phyloP scores from a whole-genome alignment of 345 rosid genomes.

The Populus deltoides region DNA sequence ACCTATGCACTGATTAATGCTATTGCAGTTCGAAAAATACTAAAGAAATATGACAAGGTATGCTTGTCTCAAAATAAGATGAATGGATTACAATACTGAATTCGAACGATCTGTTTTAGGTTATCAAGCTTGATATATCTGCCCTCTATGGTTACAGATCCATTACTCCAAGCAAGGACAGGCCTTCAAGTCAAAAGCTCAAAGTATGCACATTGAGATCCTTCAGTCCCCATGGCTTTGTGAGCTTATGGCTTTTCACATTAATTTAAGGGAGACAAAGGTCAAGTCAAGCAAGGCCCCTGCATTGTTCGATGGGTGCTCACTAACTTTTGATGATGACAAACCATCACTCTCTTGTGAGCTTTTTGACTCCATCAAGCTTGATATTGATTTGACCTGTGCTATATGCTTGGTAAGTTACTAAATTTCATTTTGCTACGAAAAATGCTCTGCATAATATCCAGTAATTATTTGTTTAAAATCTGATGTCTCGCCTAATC shows the following conservation, averaged over 20 bases:
- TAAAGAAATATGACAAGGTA: slow-evolving; percentile 95
- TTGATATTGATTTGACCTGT: slow-evolving; percentile 83
- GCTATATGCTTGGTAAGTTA: slow-evolving; percentile 90
- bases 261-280: slow-evolving; percentile 65
- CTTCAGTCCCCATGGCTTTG: slow-evolving; percentile 95
- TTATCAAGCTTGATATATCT: not conserved
- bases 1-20: slow-evolving; percentile 85
- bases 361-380: slow-evolving; percentile 72
- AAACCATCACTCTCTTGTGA: slow-evolving; percentile 78
- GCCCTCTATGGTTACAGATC: slow-evolving; percentile 40
- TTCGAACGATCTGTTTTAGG: not conserved
- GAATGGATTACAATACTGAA: not conserved
- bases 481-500: not conserved
- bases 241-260: slow-evolving; percentile 88
- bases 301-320: slow-evolving; percentile 65
- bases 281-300: slow-evolving; percentile 37
- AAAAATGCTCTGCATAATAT: not conserved
- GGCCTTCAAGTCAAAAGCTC: slow-evolving; percentile 79
- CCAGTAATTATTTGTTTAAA: not conserved
- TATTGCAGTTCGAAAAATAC: slow-evolving; percentile 76
- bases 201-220: slow-evolving; percentile 81
- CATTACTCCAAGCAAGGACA: slow-evolving; percentile 94
- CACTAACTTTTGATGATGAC: slow-evolving; percentile 51
- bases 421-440: not conserved
- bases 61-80: not conserved